phyloP scores from a whole-genome alignment of 768 basidiomycete genomes.

The Boletus subparvulus region DNA sequence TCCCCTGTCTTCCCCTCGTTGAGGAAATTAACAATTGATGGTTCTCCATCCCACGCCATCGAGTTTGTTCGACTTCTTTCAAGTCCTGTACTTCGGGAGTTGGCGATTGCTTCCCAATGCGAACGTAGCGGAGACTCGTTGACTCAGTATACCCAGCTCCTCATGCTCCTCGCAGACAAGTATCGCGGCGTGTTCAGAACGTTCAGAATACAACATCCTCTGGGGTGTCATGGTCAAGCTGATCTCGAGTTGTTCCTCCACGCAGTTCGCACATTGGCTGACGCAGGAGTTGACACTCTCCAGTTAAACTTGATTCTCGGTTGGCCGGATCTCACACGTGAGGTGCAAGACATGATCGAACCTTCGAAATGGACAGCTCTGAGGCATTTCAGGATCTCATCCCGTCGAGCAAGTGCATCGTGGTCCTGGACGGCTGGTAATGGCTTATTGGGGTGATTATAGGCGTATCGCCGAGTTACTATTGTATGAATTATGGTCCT shows the following conservation, averaged over 20 bases:
- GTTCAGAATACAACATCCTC: conserved; percentile 18
- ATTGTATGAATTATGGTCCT: background rate
- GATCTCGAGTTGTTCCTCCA: conserved; percentile 16
- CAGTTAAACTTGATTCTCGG: conserved; percentile 17
- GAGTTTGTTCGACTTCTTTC: conserved; percentile 23
- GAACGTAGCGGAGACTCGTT: conserved; percentile 11
- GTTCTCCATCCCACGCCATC: conserved; percentile 18
- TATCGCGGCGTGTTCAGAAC: conserved; percentile 20
- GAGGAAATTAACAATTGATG: conserved; percentile 22
- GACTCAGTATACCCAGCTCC: conserved; percentile 15
- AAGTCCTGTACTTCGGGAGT: conserved; percentile 16
- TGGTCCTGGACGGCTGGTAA: conserved; percentile 19
- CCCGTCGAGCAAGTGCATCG: conserved; percentile 5
- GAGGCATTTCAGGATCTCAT: conserved; percentile 14
- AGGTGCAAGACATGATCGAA: conserved; percentile 23
- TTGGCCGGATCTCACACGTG: conserved; percentile 15
- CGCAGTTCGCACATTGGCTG: conserved; percentile 15
- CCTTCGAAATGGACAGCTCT: conserved; percentile 18
- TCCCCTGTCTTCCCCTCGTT: conserved; percentile 24
- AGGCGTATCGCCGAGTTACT: background rate
- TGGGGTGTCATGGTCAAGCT: conserved; percentile 16
- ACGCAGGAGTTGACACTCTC: conserved; percentile 13
- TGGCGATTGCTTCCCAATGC: conserved; percentile 17
- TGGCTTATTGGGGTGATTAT: conserved; percentile 2
- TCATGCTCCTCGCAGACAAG: conserved; percentile 24